Base-by-base conservation (phyloP, 2,329 filamentous ascomycete species). In the Rhytidhysteron rufulum region DNA sequence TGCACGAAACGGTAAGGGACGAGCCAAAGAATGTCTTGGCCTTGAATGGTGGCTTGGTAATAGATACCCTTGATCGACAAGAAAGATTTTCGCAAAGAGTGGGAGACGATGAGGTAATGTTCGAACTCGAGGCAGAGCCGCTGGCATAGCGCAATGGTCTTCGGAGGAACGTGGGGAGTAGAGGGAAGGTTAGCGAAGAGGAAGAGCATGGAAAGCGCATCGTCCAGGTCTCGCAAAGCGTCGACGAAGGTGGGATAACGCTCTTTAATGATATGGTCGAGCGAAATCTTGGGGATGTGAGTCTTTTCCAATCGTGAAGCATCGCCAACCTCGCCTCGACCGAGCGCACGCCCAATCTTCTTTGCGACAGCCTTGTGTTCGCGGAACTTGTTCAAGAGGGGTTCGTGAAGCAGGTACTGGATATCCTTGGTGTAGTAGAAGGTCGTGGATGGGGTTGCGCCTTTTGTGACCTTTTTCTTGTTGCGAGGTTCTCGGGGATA, bases 21-120 rank as follows among this genome's bases (percentile, higher is more conserved):
- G 29, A 98, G 77, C 93, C 93, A 98, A 51, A 97, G 75, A 36
- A 98, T 86, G 59, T 97, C 91, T 71, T 98, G 90, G 35, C 93
- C 93, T 66, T 96, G 88, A 47, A 98, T 94, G 37, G 85, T 96
- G 18, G 91, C 93, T 71, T 97, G 91, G 70, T 97, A 98, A 74
- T 98, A 98, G 59, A 98, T 97, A 47, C 93, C 93, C 77, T 98
- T 98, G 71, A 98, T 97, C 2, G 89, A 95, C 50, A 98, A 72
- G 73, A 98, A 98, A 0, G 90, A 95, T 73, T 96, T 97, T 60
- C 88, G 86, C 54, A 98, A 73, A 56, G 87, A 89, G 69, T 95
- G 82, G 31, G 91, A 94, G 34, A 84, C 80, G 62, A 98, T 98
- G 48, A 98, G 78, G 69, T 95, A 98, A 74, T 97, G 93, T 71